Conservation (phyloP, 257 asterid genomes). For the Jasminum sambac region DNA sequence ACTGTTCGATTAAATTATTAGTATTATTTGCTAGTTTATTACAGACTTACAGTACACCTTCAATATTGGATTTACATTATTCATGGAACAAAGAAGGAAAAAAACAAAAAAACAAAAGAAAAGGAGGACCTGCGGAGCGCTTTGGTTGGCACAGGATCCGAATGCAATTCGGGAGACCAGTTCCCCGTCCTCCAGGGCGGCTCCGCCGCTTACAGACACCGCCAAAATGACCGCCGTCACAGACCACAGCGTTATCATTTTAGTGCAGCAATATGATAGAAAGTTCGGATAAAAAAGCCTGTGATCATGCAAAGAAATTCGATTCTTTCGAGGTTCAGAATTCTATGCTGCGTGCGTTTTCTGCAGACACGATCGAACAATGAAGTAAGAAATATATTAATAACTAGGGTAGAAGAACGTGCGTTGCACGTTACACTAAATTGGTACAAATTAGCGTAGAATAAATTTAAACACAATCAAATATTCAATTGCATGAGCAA, state of each 20-base stretch:
- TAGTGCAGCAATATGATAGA: neutral
- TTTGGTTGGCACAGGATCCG: constrained; percentile 41
- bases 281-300: neutral
- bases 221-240: neutral
- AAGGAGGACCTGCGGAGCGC: constrained; percentile 32
- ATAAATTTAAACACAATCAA: no score
- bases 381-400: no score
- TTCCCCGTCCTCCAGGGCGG: constrained; percentile 1
- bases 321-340: neutral
- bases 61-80: neutral
- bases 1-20: neutral
- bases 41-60: no score
- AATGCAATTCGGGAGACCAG: constrained; percentile 34
- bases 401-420: no score
- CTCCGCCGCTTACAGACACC: neutral
- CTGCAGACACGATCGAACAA: no score
- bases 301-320: neutral
- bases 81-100: no score
- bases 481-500: no score
- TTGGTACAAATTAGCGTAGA: no score
- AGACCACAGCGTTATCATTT: constrained; percentile 4
- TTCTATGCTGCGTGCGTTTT: neutral
- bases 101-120: no score
- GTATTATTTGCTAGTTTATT: neutral
- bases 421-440: no score